Evolutionary conservation across 371 early-diverging fungal genomes (phyloP), one percentile per base, ranked within the genome.

Genomic region (Mortierella sp.): DNA sequence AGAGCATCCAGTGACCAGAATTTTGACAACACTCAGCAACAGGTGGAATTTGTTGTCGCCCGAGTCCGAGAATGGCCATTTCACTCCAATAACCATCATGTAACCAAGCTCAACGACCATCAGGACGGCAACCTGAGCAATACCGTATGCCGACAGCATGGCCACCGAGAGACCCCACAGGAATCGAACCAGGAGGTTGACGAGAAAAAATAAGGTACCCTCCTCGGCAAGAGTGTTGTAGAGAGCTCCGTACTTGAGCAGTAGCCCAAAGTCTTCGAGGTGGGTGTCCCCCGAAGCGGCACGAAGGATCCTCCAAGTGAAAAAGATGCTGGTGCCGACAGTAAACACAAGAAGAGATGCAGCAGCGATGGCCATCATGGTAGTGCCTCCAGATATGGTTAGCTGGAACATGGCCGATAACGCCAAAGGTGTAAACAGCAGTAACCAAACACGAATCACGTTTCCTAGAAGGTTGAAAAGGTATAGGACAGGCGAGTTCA

Each of bases 141-240:
- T 28, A 7, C 87, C 80, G 55, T 82, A 86, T 2, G 87, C 74
- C 0, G 87, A 80, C 70, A 86, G 52, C 87, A 86, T 86, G 31
- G 83, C 72, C 4, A 86, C 72, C 2, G 80, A 70, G 8, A 86
- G 70, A 16, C 80, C 87, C 87, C 87, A 86, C 8, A 86, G 73
- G 65, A 86, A 86, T 47, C 87, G 87, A 21, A 54, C 80, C 45
- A 86, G 54, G 13, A 92, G 80, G 3, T 78, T 83, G 28, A 87
- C 81, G 10, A 92, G 74, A 68, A 91, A 92, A 77, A 92, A 91
- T 21, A 88, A 82, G 24, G 88, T 88, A 10, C 87, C 83, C 47
- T 91, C 91, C 47, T 92, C 91, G 0, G 90, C 89, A 47, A 89
- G 88, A 3, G 87, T 88, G 80, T 91, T 92, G 84, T 92, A 92